Evolutionary conservation across 805 yeast species (phyloP), one percentile per base, ranked within the genome.

Genomic region (Yarrowia phangngaensis): DNA sequence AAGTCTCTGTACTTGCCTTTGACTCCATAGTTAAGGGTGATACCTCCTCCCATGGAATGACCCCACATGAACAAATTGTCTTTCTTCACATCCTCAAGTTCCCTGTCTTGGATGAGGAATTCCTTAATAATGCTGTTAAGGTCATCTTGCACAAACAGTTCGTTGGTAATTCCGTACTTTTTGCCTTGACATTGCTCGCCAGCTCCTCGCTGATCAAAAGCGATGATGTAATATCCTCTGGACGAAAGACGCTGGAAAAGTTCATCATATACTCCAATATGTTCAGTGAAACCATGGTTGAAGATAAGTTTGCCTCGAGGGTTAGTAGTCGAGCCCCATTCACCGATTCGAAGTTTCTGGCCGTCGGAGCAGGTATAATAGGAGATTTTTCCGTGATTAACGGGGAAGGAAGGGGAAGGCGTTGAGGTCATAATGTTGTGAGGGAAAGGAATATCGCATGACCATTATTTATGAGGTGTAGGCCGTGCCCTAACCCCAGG

Each of bases 21-120:
- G 23, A 62, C 59, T 47, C 60, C 64, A 51, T 68, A 68, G 47
- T 59, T 67, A 35, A 68, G 59, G 12, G 56, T 52, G 30, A 64
- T 64, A 3, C 62, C 69, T 13, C 70, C 71, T 12, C 71, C 71
- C 67, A 65, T 65, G 6, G 67, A 62, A 54, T 65, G 67, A 14
- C 70, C 70, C 60, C 59, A 60, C 54, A 66, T 35, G 35, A 60
- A 53, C 8, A 63, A 51, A 35, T 60, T 59, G 19, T 29, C 45
- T 13, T 26, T 20, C 15, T 34, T 35, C 17, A 45, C 49, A 27
- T 29, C 17, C 16, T 41, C 53, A 11, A 41, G 20, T 15, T 28
- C 15, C 12, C 23, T 4, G 20, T 28, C 22, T 22, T 28, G 13
- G 19, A 52, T 20, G 4, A 51, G 50, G 27, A 50, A 32, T 24